phyloP scores from a whole-genome alignment of 2,329 filamentous ascomycete genomes.

The Zarea fungicola region DNA sequence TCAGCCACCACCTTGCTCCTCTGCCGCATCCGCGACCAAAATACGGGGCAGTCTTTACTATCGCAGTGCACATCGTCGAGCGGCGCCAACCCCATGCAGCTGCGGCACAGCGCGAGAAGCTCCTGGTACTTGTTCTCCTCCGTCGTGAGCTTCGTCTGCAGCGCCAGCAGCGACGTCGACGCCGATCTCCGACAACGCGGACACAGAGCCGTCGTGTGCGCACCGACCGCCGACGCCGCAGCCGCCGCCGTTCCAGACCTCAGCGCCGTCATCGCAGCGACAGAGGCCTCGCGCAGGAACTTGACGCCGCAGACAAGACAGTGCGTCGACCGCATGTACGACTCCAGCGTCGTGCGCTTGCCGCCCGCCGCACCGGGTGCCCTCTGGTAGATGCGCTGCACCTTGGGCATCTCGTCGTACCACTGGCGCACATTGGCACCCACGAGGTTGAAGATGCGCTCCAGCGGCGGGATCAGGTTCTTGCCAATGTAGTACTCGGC shows the following conservation, averaged over 20 bases:
- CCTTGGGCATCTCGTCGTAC: constrained; percentile 96
- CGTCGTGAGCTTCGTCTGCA: constrained; percentile 56
- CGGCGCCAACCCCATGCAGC: constrained; percentile 68
- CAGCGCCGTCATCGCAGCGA: too few species aligned
- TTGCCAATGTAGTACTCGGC: constrained; percentile 96
- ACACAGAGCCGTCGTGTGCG: constrained; percentile 45
- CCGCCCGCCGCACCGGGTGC: constrained; percentile 23
- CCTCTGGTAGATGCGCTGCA: constrained; percentile 59
- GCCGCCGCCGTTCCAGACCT: too few species aligned
- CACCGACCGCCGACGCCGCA: constrained; percentile 9
- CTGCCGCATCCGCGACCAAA: constrained; percentile 71
- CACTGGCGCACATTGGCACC: constrained; percentile 85
- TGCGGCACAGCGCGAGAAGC: constrained; percentile 68
- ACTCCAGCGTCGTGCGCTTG: constrained; percentile 74
- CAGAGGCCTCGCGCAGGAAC: constrained; percentile 26
- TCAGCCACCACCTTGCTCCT: constrained; percentile 40
- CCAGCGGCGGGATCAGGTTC: constrained; percentile 89
- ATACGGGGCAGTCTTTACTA: constrained; percentile 87
- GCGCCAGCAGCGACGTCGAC: constrained; percentile 56
- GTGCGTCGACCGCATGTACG: constrained; percentile 77
- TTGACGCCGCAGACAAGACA: constrained; percentile 72
- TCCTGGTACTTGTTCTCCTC: constrained; percentile 61
- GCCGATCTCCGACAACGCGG: constrained; percentile 46
- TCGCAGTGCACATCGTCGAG: constrained; percentile 80
- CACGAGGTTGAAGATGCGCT: constrained; percentile 94